Conservation (phyloP, 495 filamentous ascomycete genomes). For the Cenococcum geophilum region DNA sequence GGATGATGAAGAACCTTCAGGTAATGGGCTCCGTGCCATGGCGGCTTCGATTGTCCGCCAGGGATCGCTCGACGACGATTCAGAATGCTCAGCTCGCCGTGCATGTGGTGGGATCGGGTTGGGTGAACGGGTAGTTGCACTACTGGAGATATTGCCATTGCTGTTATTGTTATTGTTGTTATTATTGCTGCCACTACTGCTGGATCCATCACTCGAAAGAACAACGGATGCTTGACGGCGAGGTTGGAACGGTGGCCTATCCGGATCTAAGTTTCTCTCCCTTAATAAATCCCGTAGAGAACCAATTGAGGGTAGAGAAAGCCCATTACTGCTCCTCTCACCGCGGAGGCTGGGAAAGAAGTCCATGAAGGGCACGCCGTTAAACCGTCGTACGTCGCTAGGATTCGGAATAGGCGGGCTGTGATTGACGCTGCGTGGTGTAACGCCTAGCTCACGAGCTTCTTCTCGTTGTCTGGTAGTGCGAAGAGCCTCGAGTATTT, state of each 20-base stretch:
- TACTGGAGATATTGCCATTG: conserved; percentile 19
- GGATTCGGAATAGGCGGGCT: conserved; percentile 33
- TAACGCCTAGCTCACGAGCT: conserved; percentile 20
- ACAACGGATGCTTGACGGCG: conserved; percentile 32
- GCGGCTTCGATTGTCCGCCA: conserved; percentile 45
- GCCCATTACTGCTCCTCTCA: conserved; percentile 10
- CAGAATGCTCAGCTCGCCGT: conserved; percentile 24
- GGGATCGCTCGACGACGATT: conserved; percentile 33
- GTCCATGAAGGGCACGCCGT: conserved; percentile 23
- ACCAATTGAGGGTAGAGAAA: background rate
- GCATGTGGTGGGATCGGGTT: conserved; percentile 26
- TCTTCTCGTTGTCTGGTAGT: conserved; percentile 39
- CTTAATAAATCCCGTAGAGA: conserved; percentile 1
- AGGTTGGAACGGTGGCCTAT: conserved; percentile 22
- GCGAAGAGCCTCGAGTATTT: conserved; percentile 53
- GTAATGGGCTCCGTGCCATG: conserved; percentile 36
- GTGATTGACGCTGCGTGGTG: conserved; percentile 42
- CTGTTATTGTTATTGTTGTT: conserved; percentile 2
- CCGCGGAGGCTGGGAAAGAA: conserved; percentile 8
- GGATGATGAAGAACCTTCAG: conserved; percentile 22
- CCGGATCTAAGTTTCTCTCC: background rate
- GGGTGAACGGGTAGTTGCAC: conserved; percentile 23
- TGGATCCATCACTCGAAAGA: conserved; percentile 9
- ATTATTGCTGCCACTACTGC: background rate
- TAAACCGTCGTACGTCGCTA: conserved; percentile 20